Percentiles rank a stretch among this genome's conserved stretches.
These are phyloP conservation scores for Lentinula sp. DNA, from an alignment of 768 basidiomycete species.

Conservation along the genomic window DNA sequence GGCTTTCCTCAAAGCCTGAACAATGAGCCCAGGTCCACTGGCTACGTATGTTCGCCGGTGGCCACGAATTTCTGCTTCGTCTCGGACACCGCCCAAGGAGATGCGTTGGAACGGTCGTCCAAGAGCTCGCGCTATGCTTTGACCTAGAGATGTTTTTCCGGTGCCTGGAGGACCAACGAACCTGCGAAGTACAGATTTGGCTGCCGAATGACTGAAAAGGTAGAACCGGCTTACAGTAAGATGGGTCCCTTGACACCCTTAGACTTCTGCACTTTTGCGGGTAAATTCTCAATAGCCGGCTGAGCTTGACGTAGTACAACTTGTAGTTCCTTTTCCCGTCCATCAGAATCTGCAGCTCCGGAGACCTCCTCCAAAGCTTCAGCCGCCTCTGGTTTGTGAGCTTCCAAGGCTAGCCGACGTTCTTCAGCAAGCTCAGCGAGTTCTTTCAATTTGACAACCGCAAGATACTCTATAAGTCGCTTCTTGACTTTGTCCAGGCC, in stretches of 20 bases:
- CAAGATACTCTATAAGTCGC: constrained; percentile 86
- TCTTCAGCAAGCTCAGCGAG: constrained; percentile 20
- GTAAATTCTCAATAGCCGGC: background rate
- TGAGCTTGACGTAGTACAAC: constrained; percentile 19
- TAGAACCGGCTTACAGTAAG: constrained; percentile 40
- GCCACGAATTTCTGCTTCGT: constrained; percentile 83
- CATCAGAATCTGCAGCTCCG: constrained; percentile 8
- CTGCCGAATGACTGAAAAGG: no score
- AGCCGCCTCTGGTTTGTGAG: constrained; percentile 22
- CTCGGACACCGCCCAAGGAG: constrained; percentile 86
- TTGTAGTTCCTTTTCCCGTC: constrained; percentile 17
- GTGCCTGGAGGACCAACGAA: constrained; percentile 90
- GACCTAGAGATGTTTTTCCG: constrained; percentile 89
- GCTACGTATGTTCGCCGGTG: constrained; percentile 89
- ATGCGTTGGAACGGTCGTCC: constrained; percentile 88
- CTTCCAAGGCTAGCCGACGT: constrained; percentile 26
- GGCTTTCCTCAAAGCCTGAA: constrained; percentile 82
- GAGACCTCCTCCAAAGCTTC: constrained; percentile 15
- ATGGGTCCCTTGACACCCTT: constrained; percentile 66
- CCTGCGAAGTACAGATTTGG: constrained; percentile 26
- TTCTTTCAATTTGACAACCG: constrained; percentile 66
- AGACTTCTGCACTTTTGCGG: constrained; percentile 7
- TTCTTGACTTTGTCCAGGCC: constrained; percentile 92
- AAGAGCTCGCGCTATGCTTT: constrained; percentile 80
- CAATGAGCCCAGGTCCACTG: constrained; percentile 77